Evolutionary conservation across 1,284 basidiomycete genomes (phyloP).

Genomic region (Neotropicomus parvogracilis): DNA sequence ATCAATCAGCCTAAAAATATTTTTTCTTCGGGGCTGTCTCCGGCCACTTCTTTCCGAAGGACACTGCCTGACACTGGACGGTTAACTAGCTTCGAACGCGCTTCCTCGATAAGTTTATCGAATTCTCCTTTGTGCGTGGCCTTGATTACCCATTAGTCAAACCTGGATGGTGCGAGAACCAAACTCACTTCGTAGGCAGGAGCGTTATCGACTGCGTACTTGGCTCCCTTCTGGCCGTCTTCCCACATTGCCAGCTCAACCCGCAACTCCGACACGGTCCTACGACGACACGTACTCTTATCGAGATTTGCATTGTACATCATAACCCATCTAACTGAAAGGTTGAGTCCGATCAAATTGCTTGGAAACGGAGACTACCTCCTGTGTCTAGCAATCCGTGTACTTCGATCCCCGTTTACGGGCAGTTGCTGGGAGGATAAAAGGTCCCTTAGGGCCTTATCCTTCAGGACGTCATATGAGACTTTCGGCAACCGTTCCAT

Average conservation of each 20-base stretch:
- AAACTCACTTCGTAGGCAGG: constrained; percentile 47
- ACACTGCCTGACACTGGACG: constrained; percentile 1
- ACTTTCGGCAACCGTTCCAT: constrained; percentile 58
- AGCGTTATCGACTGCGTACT: constrained; percentile 42
- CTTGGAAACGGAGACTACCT: constrained; percentile 39
- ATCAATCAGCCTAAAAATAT: constrained; percentile 4
- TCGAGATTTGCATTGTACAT: constrained; percentile 71
- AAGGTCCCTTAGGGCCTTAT: constrained; percentile 57
- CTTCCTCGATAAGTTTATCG: constrained; percentile 24
- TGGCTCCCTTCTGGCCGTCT: constrained; percentile 38
- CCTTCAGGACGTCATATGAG: constrained; percentile 62
- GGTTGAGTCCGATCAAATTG: not conserved
- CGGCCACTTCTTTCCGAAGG: constrained; percentile 1
- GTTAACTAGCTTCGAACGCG: constrained; percentile 15
- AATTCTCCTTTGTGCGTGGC: constrained; percentile 27
- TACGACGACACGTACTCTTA: constrained; percentile 49
- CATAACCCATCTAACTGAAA: constrained; percentile 54
- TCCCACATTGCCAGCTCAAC: constrained; percentile 60
- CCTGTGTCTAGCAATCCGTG: constrained; percentile 55
- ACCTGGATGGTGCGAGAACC: not conserved
- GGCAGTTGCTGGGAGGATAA: constrained; percentile 50
- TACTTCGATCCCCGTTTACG: constrained; percentile 48
- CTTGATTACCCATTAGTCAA: constrained; percentile 12
- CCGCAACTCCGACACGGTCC: constrained; percentile 45
- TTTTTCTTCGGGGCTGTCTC: constrained; percentile 17